Evolutionary conservation across 108 stramenopile genomes (phyloP).

Genomic region (Pseudonitzschia multistriata): DNA sequence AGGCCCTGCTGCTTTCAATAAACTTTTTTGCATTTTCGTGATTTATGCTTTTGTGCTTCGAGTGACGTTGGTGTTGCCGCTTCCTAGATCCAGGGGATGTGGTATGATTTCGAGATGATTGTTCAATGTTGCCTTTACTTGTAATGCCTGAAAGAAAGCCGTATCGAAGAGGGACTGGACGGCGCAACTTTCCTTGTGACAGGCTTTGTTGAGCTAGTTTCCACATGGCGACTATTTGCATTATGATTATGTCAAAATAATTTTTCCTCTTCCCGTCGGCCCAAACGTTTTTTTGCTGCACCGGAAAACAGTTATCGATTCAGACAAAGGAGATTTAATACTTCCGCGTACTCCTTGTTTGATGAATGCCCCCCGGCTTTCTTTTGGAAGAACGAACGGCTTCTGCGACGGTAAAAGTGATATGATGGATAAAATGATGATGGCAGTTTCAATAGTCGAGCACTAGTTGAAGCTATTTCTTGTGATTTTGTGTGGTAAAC

Average conservation of each 20-base stretch:
- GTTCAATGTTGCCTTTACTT: neutral
- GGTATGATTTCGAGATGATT: neutral
- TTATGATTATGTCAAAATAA: neutral
- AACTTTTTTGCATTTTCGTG: neutral
- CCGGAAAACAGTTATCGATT: too few species aligned
- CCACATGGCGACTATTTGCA: neutral
- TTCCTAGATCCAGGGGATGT: neutral
- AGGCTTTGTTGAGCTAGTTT: constrained; percentile 8
- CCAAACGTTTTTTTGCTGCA: too few species aligned
- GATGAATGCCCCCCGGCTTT: too few species aligned
- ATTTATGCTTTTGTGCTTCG: neutral
- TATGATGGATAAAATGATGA: too few species aligned
- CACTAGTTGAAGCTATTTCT: too few species aligned
- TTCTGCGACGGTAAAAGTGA: too few species aligned
- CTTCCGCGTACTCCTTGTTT: too few species aligned
- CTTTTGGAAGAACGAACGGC: too few species aligned
- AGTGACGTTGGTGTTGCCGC: neutral
- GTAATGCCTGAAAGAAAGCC: neutral
- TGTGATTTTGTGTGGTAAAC: too few species aligned
- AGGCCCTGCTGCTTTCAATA: neutral
- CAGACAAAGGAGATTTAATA: too few species aligned
- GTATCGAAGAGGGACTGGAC: neutral
- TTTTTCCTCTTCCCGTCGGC: too few species aligned
- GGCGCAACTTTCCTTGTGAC: neutral
- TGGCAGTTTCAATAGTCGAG: too few species aligned